These are phyloP conservation scores for Pyrenopolyporus hunteri DNA, from an alignment of 495 filamentous ascomycete species.

Conservation along the genomic window DNA sequence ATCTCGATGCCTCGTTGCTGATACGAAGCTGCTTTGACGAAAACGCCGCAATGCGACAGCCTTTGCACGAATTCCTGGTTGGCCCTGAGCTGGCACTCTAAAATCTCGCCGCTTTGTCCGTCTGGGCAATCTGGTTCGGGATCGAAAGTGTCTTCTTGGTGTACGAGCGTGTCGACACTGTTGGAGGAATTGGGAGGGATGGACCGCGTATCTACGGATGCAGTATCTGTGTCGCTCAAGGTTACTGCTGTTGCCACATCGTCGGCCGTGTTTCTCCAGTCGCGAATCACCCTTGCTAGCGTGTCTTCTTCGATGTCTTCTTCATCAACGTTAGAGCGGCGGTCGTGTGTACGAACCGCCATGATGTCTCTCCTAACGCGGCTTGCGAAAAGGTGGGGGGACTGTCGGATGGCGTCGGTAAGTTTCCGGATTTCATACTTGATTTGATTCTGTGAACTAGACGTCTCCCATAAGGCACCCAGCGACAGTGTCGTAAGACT, in stretches of 20 bases:
- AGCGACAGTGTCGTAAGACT: constrained; percentile 33
- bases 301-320: constrained; percentile 8
- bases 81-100: constrained; percentile 15
- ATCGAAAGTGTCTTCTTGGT: constrained; percentile 25
- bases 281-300: constrained; percentile 24
- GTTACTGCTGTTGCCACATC: constrained; percentile 32
- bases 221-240: neutral
- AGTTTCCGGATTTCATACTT: constrained; percentile 31
- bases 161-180: constrained; percentile 23
- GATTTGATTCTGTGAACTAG: constrained; percentile 31
- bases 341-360: neutral
- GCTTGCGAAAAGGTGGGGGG: constrained; percentile 12
- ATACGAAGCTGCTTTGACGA: constrained; percentile 19
- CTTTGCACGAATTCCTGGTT: constrained; percentile 27
- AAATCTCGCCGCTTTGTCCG: constrained; percentile 10
- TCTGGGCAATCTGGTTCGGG: constrained; percentile 22
- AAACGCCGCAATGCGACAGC: constrained; percentile 16
- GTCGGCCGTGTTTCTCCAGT: constrained; percentile 32
- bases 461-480: constrained; percentile 24
- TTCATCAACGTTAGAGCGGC: neutral
- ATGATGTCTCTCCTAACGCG: neutral
- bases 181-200: neutral
- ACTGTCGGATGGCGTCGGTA: constrained; percentile 18
- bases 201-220: constrained; percentile 7
- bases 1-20: constrained; percentile 32